Evolutionary conservation across 169 alveolate species (phyloP).

Genomic region (Plasmodium yoelii): DNA sequence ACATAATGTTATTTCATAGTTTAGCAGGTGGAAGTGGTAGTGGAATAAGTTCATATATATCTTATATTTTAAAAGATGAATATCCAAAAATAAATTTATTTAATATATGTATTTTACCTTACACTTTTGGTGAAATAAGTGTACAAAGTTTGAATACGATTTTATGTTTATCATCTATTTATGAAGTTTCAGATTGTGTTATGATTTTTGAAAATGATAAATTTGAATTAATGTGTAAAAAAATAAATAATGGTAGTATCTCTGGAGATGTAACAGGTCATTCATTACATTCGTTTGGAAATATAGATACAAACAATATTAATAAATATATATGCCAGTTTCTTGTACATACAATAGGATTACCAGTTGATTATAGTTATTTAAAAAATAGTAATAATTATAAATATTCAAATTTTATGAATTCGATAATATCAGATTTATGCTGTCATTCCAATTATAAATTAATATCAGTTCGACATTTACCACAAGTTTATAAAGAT

Average conservation of each 20-base stretch:
- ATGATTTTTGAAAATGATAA: conserved; percentile 39
- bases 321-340: conserved; percentile 49
- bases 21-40: conserved; percentile 83
- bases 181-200: conserved; percentile 73
- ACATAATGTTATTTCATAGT: conserved; percentile 78
- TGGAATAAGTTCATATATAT: conserved; percentile 78
- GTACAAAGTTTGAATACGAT: conserved; percentile 77
- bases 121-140: conserved; percentile 78
- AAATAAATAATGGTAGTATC: conserved; percentile 23
- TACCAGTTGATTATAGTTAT: conserved; percentile 24
- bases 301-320: conserved; percentile 52
- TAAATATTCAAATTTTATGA: conserved; percentile 58
- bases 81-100: conserved; percentile 62
- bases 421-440: conserved; percentile 29
- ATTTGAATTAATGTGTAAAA: conserved; percentile 57
- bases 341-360: conserved; percentile 38
- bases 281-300: background rate
- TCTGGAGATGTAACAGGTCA: too few relatives aligned
- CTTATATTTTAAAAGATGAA: conserved; percentile 75
- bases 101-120: conserved; percentile 77
- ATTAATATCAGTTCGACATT: conserved; percentile 32
- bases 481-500: conserved; percentile 70
- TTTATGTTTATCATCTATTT: conserved; percentile 74
- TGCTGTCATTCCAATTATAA: conserved; percentile 72
- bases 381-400: background rate